A percentile compares a stretch with the other conserved stretches of the same genome.
phyloP scores from a whole-genome alignment of 2,329 filamentous ascomycete genomes.

The Sporothrix pallida region DNA sequence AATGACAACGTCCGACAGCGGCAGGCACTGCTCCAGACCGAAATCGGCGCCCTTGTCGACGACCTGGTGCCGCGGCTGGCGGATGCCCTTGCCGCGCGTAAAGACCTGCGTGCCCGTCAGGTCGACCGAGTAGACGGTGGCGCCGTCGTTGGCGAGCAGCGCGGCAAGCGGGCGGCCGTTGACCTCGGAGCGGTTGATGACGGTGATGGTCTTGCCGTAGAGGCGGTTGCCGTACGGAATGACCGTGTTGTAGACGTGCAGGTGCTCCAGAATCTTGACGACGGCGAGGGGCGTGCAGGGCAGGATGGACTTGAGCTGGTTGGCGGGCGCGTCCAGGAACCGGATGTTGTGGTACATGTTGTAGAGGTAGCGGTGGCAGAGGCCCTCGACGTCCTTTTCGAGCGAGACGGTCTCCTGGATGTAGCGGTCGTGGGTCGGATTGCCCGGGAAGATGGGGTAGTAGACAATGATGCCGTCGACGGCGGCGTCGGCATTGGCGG shows the following conservation, averaged over 20 bases:
- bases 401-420: slow-evolving; percentile 92
- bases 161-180: slow-evolving; percentile 92
- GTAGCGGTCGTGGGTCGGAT: slow-evolving; percentile 88
- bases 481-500: slow-evolving; percentile 76
- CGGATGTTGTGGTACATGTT: slow-evolving; percentile 99
- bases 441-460: slow-evolving; percentile 88
- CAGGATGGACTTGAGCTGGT: slow-evolving; percentile 85
- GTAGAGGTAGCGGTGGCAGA: slow-evolving; percentile 92
- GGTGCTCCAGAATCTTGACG: slow-evolving; percentile 94
- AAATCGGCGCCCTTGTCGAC: slow-evolving; percentile 78
- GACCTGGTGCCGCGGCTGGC: slow-evolving; percentile 84
- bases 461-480: slow-evolving; percentile 96
- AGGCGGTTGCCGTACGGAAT: slow-evolving; percentile 90
- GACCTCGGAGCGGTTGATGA: slow-evolving; percentile 95
- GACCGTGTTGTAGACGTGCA: slow-evolving; percentile 96
- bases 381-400: slow-evolving; percentile 91
- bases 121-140: slow-evolving; percentile 93
- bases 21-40: slow-evolving; percentile 77
- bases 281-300: slow-evolving; percentile 95
- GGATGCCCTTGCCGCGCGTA: slow-evolving; percentile 84
- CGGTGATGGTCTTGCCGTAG: slow-evolving; percentile 91
- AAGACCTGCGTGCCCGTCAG: slow-evolving; percentile 91
- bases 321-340: slow-evolving; percentile 80
- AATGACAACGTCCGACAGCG: slow-evolving; percentile 92
- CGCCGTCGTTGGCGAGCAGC: slow-evolving; percentile 92